Conservation (phyloP, 257 asterid species). For the Verbena officinalis region DNA sequence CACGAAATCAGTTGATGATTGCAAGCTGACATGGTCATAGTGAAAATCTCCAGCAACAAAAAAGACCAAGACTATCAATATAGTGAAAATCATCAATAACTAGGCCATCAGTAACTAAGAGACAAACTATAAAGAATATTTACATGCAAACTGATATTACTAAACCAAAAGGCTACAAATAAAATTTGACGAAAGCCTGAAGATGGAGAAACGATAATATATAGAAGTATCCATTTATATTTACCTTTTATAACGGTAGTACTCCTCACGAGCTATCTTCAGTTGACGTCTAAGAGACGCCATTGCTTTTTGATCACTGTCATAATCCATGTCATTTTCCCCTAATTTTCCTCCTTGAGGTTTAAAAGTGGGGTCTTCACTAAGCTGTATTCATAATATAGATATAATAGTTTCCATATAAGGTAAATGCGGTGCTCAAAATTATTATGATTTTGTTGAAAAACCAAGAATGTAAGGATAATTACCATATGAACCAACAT, state of each 20-base stretch:
- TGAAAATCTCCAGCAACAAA: neutral
- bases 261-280: slow-evolving; percentile 61
- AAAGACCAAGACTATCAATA: neutral
- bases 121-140: no score
- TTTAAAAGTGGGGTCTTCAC: slow-evolving; percentile 70
- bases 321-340: slow-evolving; percentile 82
- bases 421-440: slow-evolving; percentile 1
- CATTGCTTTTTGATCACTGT: slow-evolving; percentile 77
- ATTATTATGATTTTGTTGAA: neutral
- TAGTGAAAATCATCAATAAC: no score
- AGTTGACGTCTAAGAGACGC: slow-evolving; percentile 76
- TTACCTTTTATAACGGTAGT: slow-evolving; percentile 74
- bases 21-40: neutral
- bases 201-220: neutral
- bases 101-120: no score
- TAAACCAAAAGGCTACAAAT: neutral
- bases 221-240: slow-evolving; percentile 24
- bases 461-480: slow-evolving; percentile 20
- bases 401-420: neutral
- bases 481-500: slow-evolving; percentile 73
- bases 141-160: slow-evolving; percentile 7
- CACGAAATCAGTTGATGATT: slow-evolving; percentile 10
- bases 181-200: neutral
- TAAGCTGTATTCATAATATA: slow-evolving; percentile 50
- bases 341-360: slow-evolving; percentile 85